Conservation (phyloP, 2,329 filamentous ascomycete species). For the Ophiostoma sp. region DNA sequence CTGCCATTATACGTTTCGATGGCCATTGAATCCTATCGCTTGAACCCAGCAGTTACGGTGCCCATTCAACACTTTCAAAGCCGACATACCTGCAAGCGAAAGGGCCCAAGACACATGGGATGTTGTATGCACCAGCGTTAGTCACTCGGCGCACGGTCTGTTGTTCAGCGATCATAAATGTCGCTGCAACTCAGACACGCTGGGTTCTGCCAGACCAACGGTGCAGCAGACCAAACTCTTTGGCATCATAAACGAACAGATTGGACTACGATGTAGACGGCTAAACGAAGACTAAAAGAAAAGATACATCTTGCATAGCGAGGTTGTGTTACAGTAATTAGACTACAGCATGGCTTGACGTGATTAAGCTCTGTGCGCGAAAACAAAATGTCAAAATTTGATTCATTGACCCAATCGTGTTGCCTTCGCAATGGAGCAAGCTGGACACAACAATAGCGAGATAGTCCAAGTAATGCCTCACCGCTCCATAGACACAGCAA, state of each 20-base stretch:
- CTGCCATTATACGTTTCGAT: neutral
- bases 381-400: neutral
- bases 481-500: neutral
- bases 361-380: neutral
- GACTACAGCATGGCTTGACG: neutral
- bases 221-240: neutral
- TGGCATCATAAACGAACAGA: neutral
- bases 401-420: neutral
- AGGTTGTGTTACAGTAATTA: conserved; percentile 25
- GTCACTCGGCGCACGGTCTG: neutral
- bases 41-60: neutral
- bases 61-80: neutral
- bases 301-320: neutral
- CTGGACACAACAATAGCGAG: neutral
- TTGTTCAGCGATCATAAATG: neutral
- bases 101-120: neutral
- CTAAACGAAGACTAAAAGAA: neutral
- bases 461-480: neutral
- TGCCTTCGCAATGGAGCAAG: neutral
- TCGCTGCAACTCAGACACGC: neutral
- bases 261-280: neutral
- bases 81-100: neutral
- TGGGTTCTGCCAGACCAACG: neutral
- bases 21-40: neutral
- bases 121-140: neutral